phyloP scores from a whole-genome alignment of 257 asterid genomes.

The Salvia splendens region DNA sequence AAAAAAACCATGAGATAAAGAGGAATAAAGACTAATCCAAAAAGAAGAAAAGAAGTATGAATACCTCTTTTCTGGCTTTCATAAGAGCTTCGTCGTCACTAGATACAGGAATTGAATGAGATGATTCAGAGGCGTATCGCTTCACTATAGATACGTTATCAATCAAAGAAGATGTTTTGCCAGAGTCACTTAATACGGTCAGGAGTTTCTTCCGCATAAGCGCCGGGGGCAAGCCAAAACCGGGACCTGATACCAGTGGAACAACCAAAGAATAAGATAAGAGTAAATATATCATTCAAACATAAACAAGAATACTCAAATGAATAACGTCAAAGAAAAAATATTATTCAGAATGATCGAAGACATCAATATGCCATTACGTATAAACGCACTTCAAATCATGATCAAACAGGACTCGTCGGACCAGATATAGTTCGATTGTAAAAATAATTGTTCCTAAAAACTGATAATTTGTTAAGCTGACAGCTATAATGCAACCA shows the following conservation, averaged over 20 bases:
- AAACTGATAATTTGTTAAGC: not conserved
- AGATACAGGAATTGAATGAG: slow-evolving; percentile 74
- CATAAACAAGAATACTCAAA: not conserved
- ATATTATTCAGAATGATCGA: not conserved
- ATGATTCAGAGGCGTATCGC: slow-evolving; percentile 78
- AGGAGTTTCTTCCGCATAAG: slow-evolving; percentile 67
- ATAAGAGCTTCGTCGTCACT: slow-evolving; percentile 87
- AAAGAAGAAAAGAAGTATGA: not conserved
- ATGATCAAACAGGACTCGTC: not conserved
- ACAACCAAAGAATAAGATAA: slow-evolving; percentile 21
- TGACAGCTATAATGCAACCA: not conserved
- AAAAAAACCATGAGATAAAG: slow-evolving; percentile 17
- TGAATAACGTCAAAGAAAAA: too few species aligned
- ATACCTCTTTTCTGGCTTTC: slow-evolving; percentile 90
- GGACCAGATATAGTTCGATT: not conserved
- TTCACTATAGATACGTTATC: slow-evolving; percentile 66
- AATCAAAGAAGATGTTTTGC: slow-evolving; percentile 75
- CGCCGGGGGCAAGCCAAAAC: slow-evolving; percentile 75
- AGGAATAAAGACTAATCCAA: not conserved
- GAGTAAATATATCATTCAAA: not conserved
- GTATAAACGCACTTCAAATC: not conserved
- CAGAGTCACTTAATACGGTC: slow-evolving; percentile 74
- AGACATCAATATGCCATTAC: not conserved
- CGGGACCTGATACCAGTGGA: slow-evolving; percentile 61
- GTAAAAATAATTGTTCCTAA: not conserved